Evolutionary conservation across 768 basidiomycete genomes (phyloP), one percentile per base, ranked within the genome.

Genomic region (Pleurotus salmoneostramineus): DNA sequence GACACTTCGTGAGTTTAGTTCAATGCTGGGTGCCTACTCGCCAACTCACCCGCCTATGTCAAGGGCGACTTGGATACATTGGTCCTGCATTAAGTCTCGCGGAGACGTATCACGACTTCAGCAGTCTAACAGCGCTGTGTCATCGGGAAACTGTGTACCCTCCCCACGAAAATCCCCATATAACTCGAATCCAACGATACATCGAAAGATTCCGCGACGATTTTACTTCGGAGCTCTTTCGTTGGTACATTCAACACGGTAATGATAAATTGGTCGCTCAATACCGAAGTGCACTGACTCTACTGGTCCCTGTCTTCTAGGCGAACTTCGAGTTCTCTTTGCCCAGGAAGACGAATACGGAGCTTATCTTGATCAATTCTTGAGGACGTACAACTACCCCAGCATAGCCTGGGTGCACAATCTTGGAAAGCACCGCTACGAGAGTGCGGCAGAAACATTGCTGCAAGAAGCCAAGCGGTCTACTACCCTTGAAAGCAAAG

Each of bases 181-280:
- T 77, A 1, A 66, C 72, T 27, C 77, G 85, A 15, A 87, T 94
- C 14, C 81, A 87, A 64, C 68, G 69, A 4, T 97, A 94, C 70
- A 83, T 95, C 58, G 80, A 89, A 46, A 80, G 78, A 64, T 96
- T 89, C 72, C 83, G 87, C 50, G 86, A 93, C 35, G 84, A 83
- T 10, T 98, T 98, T 62, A 89, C 94, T 0, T 84, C 80, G n/a
- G 88, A 93, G 65, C 77, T 97, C n/a, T 95, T 91, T 66, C 83
- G 85, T 65, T 97, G 91, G 91, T 96, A 93, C 69, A 89, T 96
- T 50, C 90, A 93, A 62, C 87, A 95, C 62, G 91, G 93, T 90
- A 57, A 45, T 81, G 68, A 15, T 11, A 40, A 40, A 27, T 27
- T 27, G 34, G 21, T 10, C 10, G 10, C 44, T 17, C 14, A 27